Percentiles rank a stretch among this genome's conserved stretches.
Evolutionary conservation across 192 early-diverging fungal genomes (phyloP).

Genomic region (Coemansia sp.): DNA sequence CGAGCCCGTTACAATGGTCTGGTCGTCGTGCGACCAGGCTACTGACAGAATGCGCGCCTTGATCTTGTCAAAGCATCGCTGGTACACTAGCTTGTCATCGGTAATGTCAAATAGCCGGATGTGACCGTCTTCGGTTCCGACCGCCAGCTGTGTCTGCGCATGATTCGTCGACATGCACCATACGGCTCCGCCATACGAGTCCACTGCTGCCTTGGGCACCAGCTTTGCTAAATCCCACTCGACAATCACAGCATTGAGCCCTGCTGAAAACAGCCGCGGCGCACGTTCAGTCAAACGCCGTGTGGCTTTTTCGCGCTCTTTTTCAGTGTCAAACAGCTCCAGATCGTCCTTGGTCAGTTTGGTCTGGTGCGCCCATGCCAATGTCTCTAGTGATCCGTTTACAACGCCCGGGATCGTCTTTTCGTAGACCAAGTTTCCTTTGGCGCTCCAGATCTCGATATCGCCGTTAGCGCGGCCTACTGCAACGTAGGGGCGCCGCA

Average conservation of each 20-base stretch:
- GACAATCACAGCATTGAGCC: slow-evolving; percentile 77
- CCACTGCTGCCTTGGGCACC: slow-evolving; percentile 62
- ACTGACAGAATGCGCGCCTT: slow-evolving; percentile 76
- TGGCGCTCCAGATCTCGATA: slow-evolving; percentile 88
- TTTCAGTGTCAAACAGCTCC: slow-evolving; percentile 65
- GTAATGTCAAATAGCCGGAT: slow-evolving; percentile 85
- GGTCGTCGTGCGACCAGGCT: slow-evolving; percentile 75
- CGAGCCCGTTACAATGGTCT: slow-evolving; percentile 74
- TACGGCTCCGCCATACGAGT: slow-evolving; percentile 86
- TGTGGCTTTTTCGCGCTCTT: slow-evolving; percentile 54
- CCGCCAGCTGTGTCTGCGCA: slow-evolving; percentile 71
- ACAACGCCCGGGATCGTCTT: slow-evolving; percentile 82
- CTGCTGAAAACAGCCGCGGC: slow-evolving; percentile 83
- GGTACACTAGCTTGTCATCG: slow-evolving; percentile 64
- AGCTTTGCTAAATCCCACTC: slow-evolving; percentile 82
- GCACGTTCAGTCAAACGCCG: slow-evolving; percentile 52
- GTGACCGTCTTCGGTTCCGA: slow-evolving; percentile 91
- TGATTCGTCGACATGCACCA: slow-evolving; percentile 90
- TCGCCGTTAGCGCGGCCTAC: slow-evolving; percentile 89
- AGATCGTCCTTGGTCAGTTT: slow-evolving; percentile 58
- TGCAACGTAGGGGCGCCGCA: slow-evolving; percentile 57
- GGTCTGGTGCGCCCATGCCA: slow-evolving; percentile 82
- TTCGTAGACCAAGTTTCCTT: slow-evolving; percentile 67
- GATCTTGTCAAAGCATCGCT: slow-evolving; percentile 63
- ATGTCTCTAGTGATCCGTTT: slow-evolving; percentile 70